A percentile compares a stretch with the other conserved stretches of the same genome.
Evolutionary conservation across 768 basidiomycete genomes (phyloP).

Genomic region (Leucosporidium yakuticum): DNA sequence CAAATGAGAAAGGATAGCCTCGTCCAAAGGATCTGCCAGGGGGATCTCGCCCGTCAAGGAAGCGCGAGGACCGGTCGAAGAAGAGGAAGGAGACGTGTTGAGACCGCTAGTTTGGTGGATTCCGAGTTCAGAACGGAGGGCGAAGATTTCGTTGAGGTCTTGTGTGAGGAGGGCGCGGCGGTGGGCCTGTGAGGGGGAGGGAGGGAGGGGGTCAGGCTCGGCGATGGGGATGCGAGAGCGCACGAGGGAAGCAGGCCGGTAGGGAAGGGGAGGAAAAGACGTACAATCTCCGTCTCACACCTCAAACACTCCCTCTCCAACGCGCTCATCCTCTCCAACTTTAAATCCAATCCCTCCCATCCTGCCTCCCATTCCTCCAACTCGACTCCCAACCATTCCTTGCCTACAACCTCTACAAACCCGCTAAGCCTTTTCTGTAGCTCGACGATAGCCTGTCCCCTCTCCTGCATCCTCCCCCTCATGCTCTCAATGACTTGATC

Average conservation of each 20-base stretch:
- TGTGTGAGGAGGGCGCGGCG: slow-evolving; percentile 60
- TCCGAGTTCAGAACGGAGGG: slow-evolving; percentile 75
- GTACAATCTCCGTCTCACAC: slow-evolving; percentile 78
- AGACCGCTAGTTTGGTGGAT: slow-evolving; percentile 43
- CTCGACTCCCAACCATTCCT: slow-evolving; percentile 5
- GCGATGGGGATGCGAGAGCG: neutral
- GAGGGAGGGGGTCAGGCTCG: neutral
- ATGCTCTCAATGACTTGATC: slow-evolving; percentile 45
- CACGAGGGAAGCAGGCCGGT: neutral
- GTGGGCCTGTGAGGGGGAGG: slow-evolving; percentile 51
- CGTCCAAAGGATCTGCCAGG: slow-evolving; percentile 35
- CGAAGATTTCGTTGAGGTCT: slow-evolving; percentile 69
- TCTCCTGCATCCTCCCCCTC: slow-evolving; percentile 48
- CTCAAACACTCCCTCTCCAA: slow-evolving; percentile 78
- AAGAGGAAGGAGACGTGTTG: slow-evolving; percentile 34
- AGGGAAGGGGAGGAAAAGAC: slow-evolving; percentile 40
- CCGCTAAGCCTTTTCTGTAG: slow-evolving; percentile 13
- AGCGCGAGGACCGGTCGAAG: neutral
- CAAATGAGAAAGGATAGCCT: slow-evolving; percentile 34
- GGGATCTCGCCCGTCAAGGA: neutral
- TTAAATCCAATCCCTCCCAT: slow-evolving; percentile 60
- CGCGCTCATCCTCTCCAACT: slow-evolving; percentile 69
- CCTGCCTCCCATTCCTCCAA: slow-evolving; percentile 38
- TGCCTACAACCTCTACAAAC: slow-evolving; percentile 7
- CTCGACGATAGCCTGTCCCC: slow-evolving; percentile 36